Base-by-base conservation (phyloP, 495 filamentous ascomycete species). In the Tirmania nivea region DNA sequence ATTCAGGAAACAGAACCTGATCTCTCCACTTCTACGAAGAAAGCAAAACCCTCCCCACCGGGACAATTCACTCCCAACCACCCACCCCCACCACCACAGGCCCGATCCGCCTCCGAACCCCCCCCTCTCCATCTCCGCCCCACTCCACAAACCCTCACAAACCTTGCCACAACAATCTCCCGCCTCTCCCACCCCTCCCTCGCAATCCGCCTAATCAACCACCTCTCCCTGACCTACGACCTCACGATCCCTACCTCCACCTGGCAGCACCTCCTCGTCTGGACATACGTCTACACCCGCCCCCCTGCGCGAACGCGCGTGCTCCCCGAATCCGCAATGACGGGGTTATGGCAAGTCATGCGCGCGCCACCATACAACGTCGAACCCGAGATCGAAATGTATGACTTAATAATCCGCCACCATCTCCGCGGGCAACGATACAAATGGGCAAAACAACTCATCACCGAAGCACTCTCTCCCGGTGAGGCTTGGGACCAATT, bases 221-320 rank as follows among this genome's bases (percentile, higher is more conserved):
- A 74, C 52, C 61, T 83, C 16, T 72, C 80, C 0, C 65, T 67
- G 0, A 67, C 70, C 10, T 83, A 80, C 64, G 54, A 69, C 0
- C 57, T 84, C 14, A 35, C 57, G 0, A 71, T 84, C 52, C 56
- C 73, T 1, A 34, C 55, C 6, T 56, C 66, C 10, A 67, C 74
- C 16, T 84, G 80, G 80, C 55, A 58, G 3, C 71, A 78, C 47
- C 59, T 84, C 9, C 66, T 83, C 25, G 69, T 77, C 53, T 74
- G 78, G 66, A 72, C 77, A 2, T 84, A 70, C 58, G 68, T 77
- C 10, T 56, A 35, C 61, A 78, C 14, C 65, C 72, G 31, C 57
- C 64, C 45, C 53, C 53, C 31, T 60, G 64, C 50, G 57, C 57
- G 21, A 56, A 10, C 67, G 61, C 35, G 56, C 52, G 14, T 59